Base-by-base conservation (phyloP, 2,329 filamentous ascomycete genomes). In the Tolypocladium paradoxum region DNA sequence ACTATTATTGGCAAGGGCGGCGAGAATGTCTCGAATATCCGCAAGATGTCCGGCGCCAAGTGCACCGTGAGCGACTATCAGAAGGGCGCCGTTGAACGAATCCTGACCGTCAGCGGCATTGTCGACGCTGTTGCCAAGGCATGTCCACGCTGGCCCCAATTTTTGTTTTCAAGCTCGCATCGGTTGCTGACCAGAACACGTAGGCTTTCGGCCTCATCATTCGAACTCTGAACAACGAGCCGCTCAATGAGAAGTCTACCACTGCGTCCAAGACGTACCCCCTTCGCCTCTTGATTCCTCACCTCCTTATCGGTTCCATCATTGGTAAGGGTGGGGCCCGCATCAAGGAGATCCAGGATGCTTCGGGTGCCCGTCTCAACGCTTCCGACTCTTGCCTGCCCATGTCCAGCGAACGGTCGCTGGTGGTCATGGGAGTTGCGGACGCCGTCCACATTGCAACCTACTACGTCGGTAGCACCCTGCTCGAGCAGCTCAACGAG, bases 1-100 rank as follows among this genome's bases (percentile, higher is more conserved):
- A 99, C 93, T 49, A 90, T 96, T 60, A 99, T 99, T 71, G 93
- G 93, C 67, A 99, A 99, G 75, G 92, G 91, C 58, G 93, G 93
- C 68, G 93, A 99, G 77, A 99, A 99, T 66, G 93, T 99, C 48
- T 95, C 91, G 61, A 90, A 95, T 73, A 97, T 99, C 66, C 85
- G 93, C 61, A 90, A 89, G 68, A 79, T 96, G 73, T 96, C 93
- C 51, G 91, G 90, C 63, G 93, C 93, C 60, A 97, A 97, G 75
- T 99, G 93, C 76, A 99, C 93, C 48, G 93, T 99, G 62, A 96
- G 91, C 74, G 93, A 99, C 73, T 99, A 97, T 66, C 88, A 95
- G 62, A 90, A 95, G 66, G 93, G 93, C 60, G 93, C 93, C 53
- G 91, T 97, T 35, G 93, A 99, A 76, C 89, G 93, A 68, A 96